These are phyloP conservation scores for Syzygium syzygioides DNA, from an alignment of 441 rosid species.

Conservation along the genomic window DNA sequence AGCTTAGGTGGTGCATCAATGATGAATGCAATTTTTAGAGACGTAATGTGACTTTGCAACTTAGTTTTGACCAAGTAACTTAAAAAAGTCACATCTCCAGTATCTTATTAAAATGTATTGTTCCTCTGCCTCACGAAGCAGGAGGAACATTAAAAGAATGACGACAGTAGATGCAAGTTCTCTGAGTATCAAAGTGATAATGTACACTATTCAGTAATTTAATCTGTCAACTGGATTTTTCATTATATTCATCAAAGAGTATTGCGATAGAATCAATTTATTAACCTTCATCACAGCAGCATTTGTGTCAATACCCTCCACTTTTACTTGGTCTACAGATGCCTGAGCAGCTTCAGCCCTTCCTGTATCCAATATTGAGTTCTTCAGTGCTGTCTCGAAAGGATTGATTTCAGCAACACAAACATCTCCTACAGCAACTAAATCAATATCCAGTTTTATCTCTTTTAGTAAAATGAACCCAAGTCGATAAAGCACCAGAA, in stretches of 20 bases:
- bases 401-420: slow-evolving; percentile 80
- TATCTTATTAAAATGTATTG: not conserved
- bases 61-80: not conserved
- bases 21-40: not conserved
- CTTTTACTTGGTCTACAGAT: slow-evolving; percentile 88
- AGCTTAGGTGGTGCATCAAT: not conserved
- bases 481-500: slow-evolving; percentile 49
- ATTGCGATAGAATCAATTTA: not conserved
- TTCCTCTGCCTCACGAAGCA: not conserved
- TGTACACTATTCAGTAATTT: not conserved
- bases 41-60: not conserved
- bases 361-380: slow-evolving; percentile 57
- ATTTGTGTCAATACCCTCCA: slow-evolving; percentile 91
- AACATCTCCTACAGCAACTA: slow-evolving; percentile 46
- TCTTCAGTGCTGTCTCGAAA: slow-evolving; percentile 65
- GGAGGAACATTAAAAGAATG: not conserved
- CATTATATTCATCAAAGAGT: not conserved
- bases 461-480: slow-evolving; percentile 52
- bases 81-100: not conserved
- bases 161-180: not conserved
- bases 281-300: slow-evolving; percentile 80
- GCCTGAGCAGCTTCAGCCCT: slow-evolving; percentile 91
- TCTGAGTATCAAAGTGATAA: not conserved
- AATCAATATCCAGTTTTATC: slow-evolving; percentile 33
- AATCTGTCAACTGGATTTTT: not conserved